Evolutionary conservation across 73 alveolate species (phyloP).

Genomic region (Tetrahymena malaccensis): DNA sequence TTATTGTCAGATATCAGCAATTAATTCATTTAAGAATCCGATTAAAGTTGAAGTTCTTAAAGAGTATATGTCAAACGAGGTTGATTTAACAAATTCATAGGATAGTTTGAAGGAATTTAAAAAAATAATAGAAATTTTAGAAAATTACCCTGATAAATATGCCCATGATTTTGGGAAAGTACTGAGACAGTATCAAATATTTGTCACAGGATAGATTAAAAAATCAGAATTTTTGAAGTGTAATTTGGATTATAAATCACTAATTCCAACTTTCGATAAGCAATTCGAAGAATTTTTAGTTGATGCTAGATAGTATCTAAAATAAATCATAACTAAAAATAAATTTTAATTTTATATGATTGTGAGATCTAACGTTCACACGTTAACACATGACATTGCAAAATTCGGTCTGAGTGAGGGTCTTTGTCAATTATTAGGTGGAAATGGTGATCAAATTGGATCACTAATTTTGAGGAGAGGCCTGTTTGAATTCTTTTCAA

Average conservation of each 20-base stretch:
- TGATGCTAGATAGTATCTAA: background rate
- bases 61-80: background rate
- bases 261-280: background rate
- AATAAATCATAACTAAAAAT: background rate
- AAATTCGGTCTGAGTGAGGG: background rate
- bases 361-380: background rate
- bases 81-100: background rate
- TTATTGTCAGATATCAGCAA: background rate
- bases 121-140: background rate
- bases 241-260: background rate
- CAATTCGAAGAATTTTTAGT: background rate
- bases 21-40: background rate
- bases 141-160: background rate
- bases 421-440: background rate
- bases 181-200: background rate
- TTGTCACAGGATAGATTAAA: background rate
- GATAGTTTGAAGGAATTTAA: background rate
- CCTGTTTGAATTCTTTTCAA: background rate
- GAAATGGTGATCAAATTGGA: background rate
- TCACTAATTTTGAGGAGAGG: background rate
- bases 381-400: background rate
- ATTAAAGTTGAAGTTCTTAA: background rate
- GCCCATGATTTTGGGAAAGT: background rate
- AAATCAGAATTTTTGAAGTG: background rate
- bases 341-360: background rate